Percentiles rank a stretch among this genome's conserved stretches.
Conservation (phyloP, 805 yeast genomes). For the Dipodascopsis uninucleata region DNA sequence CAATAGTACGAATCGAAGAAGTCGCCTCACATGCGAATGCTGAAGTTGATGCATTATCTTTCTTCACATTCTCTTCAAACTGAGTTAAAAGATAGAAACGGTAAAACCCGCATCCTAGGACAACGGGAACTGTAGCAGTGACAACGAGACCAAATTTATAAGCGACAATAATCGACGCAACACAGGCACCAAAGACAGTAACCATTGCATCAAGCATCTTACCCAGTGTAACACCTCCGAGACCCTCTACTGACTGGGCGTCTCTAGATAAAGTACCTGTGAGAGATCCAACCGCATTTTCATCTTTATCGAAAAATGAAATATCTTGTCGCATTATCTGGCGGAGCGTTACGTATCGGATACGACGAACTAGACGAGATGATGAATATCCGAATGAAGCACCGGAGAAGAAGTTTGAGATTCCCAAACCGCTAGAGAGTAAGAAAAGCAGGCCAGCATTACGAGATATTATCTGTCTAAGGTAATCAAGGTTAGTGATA, state of each 20-base stretch:
- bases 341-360: slow-evolving; percentile 28
- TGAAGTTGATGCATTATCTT: slow-evolving; percentile 40
- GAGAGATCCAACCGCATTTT: slow-evolving; percentile 32
- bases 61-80: slow-evolving; percentile 39
- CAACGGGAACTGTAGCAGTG: slow-evolving; percentile 36
- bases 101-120: slow-evolving; percentile 42
- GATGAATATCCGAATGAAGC: slow-evolving; percentile 24
- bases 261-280: slow-evolving; percentile 33
- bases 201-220: slow-evolving; percentile 36
- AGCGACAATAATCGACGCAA: slow-evolving; percentile 39
- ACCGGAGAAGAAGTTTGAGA: slow-evolving; percentile 20
- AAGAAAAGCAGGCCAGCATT: slow-evolving; percentile 25
- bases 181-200: slow-evolving; percentile 39
- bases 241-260: slow-evolving; percentile 33
- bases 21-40: slow-evolving; percentile 42
- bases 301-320: slow-evolving; percentile 32
- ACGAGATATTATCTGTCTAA: slow-evolving; percentile 16
- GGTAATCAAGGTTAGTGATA: slow-evolving; percentile 8
- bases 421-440: slow-evolving; percentile 22
- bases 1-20: slow-evolving; percentile 43
- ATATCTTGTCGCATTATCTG: slow-evolving; percentile 34
- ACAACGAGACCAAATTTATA: slow-evolving; percentile 44
- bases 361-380: slow-evolving; percentile 28
- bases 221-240: slow-evolving; percentile 35
- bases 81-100: slow-evolving; percentile 37